Conservation (phyloP, 192 early-diverging fungal genomes). For the Podila epicladia region DNA sequence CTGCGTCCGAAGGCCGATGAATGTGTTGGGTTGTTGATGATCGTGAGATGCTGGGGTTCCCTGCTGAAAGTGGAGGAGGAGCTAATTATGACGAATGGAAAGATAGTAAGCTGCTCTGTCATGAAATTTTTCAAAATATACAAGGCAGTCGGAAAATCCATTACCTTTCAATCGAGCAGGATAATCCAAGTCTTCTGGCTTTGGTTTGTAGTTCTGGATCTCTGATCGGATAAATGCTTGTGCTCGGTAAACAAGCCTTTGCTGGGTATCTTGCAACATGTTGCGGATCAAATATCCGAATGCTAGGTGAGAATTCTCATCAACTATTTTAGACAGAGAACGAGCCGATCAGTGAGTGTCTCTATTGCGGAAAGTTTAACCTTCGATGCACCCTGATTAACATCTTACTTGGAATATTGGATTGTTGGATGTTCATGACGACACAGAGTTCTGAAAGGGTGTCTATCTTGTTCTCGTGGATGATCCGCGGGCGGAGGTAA, state of each 20-base stretch:
- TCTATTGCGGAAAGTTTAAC: not conserved
- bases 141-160: not conserved
- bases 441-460: constrained; percentile 85
- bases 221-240: constrained; percentile 81
- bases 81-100: not conserved
- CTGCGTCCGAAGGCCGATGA: constrained; percentile 27
- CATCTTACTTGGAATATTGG: constrained; percentile 46
- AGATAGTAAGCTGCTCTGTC: not conserved
- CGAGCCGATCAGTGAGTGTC: constrained; percentile 4
- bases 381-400: too few species aligned
- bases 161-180: constrained; percentile 51
- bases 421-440: constrained; percentile 70
- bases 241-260: constrained; percentile 87
- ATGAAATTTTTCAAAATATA: not conserved
- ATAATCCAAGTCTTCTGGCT: constrained; percentile 72
- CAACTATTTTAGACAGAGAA: constrained; percentile 29
- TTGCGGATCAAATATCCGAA: constrained; percentile 79
- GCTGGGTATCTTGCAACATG: constrained; percentile 91
- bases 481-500: constrained; percentile 86
- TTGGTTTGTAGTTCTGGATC: constrained; percentile 79
- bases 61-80: constrained; percentile 14
- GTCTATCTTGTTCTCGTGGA: constrained; percentile 85
- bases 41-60: constrained; percentile 4
- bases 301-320: constrained; percentile 58
- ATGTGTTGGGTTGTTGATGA: constrained; percentile 21